Base-by-base conservation (phyloP, 139 green algal genomes). In the Auxenochlorella pyrenoidosa region DNA sequence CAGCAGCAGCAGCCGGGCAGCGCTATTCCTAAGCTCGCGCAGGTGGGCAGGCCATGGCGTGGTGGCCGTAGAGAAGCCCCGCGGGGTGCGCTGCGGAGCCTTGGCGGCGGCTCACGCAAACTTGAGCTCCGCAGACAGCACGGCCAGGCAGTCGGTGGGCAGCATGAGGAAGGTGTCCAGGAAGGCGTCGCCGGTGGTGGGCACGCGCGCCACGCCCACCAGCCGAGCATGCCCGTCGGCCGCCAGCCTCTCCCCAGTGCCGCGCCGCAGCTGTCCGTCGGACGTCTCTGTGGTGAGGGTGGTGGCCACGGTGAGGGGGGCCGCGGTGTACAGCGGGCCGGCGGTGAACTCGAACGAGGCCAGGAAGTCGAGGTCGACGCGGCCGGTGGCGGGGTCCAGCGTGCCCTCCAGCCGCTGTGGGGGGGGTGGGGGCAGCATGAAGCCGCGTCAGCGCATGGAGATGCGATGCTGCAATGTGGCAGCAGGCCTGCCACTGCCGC, bases 101-200 rank as follows among this genome's bases (percentile, higher is more conserved):
- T 63, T 63, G 54, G 54, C 15, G 22, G 54, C 54, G 22, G 36
- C 72, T 86, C 63, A 89, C 47, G 30, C 78, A 65, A 91, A 89
- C n/a, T 41, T 71, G 26, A 91, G 71, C 58, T 91, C 88, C 21
- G 85, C 88, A 19, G 84, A 90, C 34, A 91, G 84, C 84, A 88
- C 84, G 0, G 96, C 95, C 38, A 97, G 90, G 0, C 92, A 91
- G 60, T 98, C 95, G 43, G 90, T 95, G 44, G 96, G 96, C 65
- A 98, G 90, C 91, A 93, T 92, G 34, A 98, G 87, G 83, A 98
- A 98, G 18, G 60, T 88, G 87, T 97, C 89, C 21, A 98, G 68
- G n/a, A 97, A 93, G 2, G 54, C 26, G 65, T 97, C 95, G 10
- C 77, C 88, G 5, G 92, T 94, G 60, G 84, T 89, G 0, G 91